Conservation (phyloP, 768 basidiomycete genomes). For the Leccinum obscurum region DNA sequence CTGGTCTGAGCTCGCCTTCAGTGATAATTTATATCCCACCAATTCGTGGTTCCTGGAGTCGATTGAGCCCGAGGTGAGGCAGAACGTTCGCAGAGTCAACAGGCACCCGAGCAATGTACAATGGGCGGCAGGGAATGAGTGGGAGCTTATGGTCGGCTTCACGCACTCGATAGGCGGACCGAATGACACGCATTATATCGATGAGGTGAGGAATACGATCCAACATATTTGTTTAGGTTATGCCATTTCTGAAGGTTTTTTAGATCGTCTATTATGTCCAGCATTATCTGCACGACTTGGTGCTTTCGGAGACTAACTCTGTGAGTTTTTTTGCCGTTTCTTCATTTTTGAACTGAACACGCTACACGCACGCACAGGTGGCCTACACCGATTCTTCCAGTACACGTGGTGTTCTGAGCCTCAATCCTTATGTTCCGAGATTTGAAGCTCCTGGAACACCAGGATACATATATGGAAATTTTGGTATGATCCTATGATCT, state of each 20-base stretch:
- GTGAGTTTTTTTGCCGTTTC: slow-evolving; percentile 26
- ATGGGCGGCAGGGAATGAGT: slow-evolving; percentile 53
- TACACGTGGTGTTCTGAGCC: slow-evolving; percentile 54
- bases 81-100: slow-evolving; percentile 49
- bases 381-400: slow-evolving; percentile 62
- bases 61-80: slow-evolving; percentile 55
- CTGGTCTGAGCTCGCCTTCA: slow-evolving; percentile 51
- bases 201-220: slow-evolving; percentile 39
- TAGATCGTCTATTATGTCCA: slow-evolving; percentile 54
- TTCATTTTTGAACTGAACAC: too few species aligned
- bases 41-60: slow-evolving; percentile 53
- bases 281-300: slow-evolving; percentile 47
- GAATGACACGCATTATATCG: slow-evolving; percentile 25
- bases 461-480: slow-evolving; percentile 57
- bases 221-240: background rate
- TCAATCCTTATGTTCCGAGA: slow-evolving; percentile 54
- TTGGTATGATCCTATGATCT: slow-evolving; percentile 34
- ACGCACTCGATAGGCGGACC: background rate
- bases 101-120: slow-evolving; percentile 56
- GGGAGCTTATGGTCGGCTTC: slow-evolving; percentile 42
- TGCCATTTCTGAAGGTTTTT: too few species aligned
- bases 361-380: slow-evolving; percentile 34
- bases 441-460: slow-evolving; percentile 46
- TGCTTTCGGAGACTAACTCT: slow-evolving; percentile 48
- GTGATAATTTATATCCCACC: slow-evolving; percentile 55